Evolutionary conservation across 495 filamentous ascomycete genomes (phyloP).

Genomic region (Penicillium malachiteum): DNA sequence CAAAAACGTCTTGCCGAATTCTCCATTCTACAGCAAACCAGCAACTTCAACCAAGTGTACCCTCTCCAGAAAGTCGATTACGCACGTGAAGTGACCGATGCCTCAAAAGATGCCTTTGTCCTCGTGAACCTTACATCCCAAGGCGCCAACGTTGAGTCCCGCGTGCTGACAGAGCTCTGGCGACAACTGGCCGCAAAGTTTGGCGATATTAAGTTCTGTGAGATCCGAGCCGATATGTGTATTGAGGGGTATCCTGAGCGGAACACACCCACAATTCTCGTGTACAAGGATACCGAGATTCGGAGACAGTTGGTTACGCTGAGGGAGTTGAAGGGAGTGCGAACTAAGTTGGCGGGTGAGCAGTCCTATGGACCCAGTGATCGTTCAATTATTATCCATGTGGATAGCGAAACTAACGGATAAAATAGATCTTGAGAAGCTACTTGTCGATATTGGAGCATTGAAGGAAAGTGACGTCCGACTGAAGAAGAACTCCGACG

Average conservation of each 20-base stretch:
- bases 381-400: background rate
- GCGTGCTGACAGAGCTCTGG: slow-evolving; percentile 84
- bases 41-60: slow-evolving; percentile 84
- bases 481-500: slow-evolving; percentile 56
- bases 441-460: slow-evolving; percentile 81
- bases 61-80: slow-evolving; percentile 94
- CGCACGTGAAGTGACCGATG: slow-evolving; percentile 85
- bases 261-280: slow-evolving; percentile 91
- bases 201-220: slow-evolving; percentile 95
- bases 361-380: background rate
- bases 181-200: slow-evolving; percentile 75
- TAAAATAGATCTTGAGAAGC: slow-evolving; percentile 60
- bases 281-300: slow-evolving; percentile 91
- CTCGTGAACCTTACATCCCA: slow-evolving; percentile 84
- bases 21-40: slow-evolving; percentile 66
- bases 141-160: slow-evolving; percentile 78
- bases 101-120: slow-evolving; percentile 69
- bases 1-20: slow-evolving; percentile 84
- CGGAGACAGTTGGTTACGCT: slow-evolving; percentile 84
- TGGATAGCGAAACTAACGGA: background rate
- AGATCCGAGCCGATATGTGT: slow-evolving; percentile 88
- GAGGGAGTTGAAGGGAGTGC: slow-evolving; percentile 68
- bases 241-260: slow-evolving; percentile 95
- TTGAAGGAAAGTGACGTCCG: slow-evolving; percentile 74
- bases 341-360: slow-evolving; percentile 64